These are phyloP conservation scores for Scenedesmus sp. DNA, from an alignment of 163 green algal genomes.

Conservation along the genomic window DNA sequence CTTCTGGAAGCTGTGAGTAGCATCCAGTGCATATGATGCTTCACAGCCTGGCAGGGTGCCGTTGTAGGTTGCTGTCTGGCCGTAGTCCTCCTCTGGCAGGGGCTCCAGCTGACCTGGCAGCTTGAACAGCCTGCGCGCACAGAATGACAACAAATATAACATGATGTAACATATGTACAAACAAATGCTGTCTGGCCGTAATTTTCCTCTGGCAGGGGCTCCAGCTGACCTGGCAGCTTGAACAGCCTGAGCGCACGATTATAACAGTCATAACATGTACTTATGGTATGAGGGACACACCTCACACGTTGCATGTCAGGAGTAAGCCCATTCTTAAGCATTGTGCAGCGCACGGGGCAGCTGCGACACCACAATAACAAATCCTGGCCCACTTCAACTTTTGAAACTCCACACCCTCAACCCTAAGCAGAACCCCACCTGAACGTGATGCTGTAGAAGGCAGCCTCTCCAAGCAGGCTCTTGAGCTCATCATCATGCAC, in stretches of 20 bases:
- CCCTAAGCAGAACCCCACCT: constrained; percentile 52
- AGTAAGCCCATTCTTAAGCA: too few relatives aligned
- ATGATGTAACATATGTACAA: not conserved
- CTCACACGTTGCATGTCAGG: too few relatives aligned
- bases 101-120: constrained; percentile 29
- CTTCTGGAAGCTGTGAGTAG: constrained; percentile 9
- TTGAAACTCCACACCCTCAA: not conserved
- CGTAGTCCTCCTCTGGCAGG: constrained; percentile 40
- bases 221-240: constrained; percentile 37
- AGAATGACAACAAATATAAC: not conserved
- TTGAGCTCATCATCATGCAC: constrained; percentile 79
- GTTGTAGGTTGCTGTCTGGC: constrained; percentile 41
- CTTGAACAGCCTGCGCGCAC: constrained; percentile 51
- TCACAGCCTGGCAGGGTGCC: constrained; percentile 20
- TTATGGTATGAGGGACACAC: too few relatives aligned
- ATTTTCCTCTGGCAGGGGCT: constrained; percentile 10
- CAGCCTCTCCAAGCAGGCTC: constrained; percentile 85
- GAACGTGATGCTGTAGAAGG: constrained; percentile 96
- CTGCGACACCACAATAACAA: too few relatives aligned
- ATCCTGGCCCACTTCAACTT: too few relatives aligned
- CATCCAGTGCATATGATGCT: constrained; percentile 36
- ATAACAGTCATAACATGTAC: too few relatives aligned
- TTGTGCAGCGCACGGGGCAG: too few relatives aligned
- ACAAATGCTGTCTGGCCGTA: constrained; percentile 7
- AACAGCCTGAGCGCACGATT: constrained; percentile 29